Evolutionary conservation across 805 yeast genomes (phyloP), one percentile per base, ranked within the genome.

Genomic region (Kockiozyma suomiensis): DNA sequence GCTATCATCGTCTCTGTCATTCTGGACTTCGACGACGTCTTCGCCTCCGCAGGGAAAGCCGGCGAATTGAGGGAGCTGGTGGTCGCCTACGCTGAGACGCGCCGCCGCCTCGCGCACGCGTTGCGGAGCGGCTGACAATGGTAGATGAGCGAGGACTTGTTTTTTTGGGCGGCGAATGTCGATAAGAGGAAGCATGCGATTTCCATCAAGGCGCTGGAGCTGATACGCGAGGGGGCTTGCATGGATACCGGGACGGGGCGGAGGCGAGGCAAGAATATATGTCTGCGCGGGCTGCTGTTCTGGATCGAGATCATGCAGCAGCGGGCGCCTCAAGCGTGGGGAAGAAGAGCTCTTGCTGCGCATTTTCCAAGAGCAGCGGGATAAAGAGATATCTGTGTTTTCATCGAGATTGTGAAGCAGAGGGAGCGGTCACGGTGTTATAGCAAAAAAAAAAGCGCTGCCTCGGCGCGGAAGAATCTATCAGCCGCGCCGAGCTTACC

Each of bases 191-290:
- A 54, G 3, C 45, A 50, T 48, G 23, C 42, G 53, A 32, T 51
- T 42, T 7, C 37, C 26, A 15, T 43, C 15, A 33, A 59, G 51
- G 12, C 37, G 51, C 43, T 59, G 62, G 41, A 59, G 17, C 43
- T 59, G 62, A 37, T 35, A 54, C 26, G 56, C 42, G 30, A 59
- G 55, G 21, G 46, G 55, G 2, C 53, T 4, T 30, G 49, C 19
- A 12, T 47, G 49, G 21, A 15, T 21, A 48, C 50, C 50, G 6
- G 38, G 19, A 10, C 62, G 59, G 15, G 62, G 56, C 1, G 62
- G 62, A 15, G 62, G 62, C 1, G 59, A 28, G 5, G 59, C 59
- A 37, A 57, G 61, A 19, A 57, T 41, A 43, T 30, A 57, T 2
- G 52, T 19, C 37, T 52, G 42, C 57, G 43, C n/a, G 30, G 15